A percentile compares a stretch with the other conserved stretches of the same genome.
These are phyloP conservation scores for Piper betle DNA, from an alignment of 164 flowering plant species.

Conservation along the genomic window DNA sequence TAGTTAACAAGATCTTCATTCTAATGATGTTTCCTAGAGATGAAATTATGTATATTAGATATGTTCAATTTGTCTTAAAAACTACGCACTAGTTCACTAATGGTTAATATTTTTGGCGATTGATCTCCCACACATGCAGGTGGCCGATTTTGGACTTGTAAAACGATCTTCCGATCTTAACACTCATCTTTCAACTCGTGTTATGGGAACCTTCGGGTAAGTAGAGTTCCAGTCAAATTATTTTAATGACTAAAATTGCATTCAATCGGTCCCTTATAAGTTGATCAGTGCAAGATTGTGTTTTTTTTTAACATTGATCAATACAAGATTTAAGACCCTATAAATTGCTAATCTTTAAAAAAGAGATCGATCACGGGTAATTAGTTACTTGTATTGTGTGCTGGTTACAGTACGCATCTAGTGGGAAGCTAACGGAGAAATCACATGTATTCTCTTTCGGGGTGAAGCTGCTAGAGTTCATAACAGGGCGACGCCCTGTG, in stretches of 20 bases:
- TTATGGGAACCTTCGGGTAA: slow-evolving; percentile 98
- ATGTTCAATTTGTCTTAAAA: no score
- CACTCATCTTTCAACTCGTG: slow-evolving; percentile 82
- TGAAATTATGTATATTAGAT: no score
- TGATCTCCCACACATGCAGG: slow-evolving; percentile 22
- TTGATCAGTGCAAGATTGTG: no score
- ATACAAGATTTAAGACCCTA: not conserved
- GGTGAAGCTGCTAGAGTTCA: slow-evolving; percentile 66
- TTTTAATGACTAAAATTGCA: not conserved
- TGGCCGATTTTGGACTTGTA: slow-evolving; percentile 88
- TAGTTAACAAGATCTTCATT: no score
- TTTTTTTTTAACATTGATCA: no score
- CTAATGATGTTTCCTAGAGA: no score
- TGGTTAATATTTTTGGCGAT: not conserved
- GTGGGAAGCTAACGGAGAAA: slow-evolving; percentile 83
- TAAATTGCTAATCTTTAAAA: not conserved
- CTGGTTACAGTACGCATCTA: slow-evolving; percentile 82
- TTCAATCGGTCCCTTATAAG: not conserved
- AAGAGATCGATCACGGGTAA: not conserved
- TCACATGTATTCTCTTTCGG: slow-evolving; percentile 88
- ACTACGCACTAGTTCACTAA: no score
- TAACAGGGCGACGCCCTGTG: slow-evolving; percentile 65
- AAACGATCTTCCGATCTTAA: slow-evolving; percentile 49
- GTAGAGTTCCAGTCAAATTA: not conserved
- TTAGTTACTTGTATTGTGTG: slow-evolving; percentile 30